Evolutionary conservation across 139 green algal species (phyloP), one percentile per base, ranked within the genome.

Genomic region (Gonium pectorale): DNA sequence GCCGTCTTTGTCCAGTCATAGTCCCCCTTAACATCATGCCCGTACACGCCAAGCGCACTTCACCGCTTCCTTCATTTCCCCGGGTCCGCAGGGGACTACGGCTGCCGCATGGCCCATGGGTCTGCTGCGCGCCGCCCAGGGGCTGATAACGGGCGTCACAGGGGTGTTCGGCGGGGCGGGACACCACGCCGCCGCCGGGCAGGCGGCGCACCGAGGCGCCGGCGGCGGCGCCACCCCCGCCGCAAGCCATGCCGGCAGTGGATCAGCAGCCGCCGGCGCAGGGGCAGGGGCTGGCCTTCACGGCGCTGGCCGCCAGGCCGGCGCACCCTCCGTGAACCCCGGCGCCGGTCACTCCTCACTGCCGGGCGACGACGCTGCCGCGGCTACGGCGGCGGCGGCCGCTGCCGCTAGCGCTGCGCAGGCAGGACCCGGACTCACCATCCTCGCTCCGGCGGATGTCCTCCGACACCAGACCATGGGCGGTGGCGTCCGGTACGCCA

Each of bases 141-240:
- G n/a, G n/a, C 40, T 82, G 5, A 19, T 82, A 41, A 82, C 60
- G 29, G 75, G 75, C 41, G 75, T 82, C 17, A 63, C 75, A n/a
- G 75, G 75, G 5, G 60, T 82, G 29, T 62, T 82, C 59, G 8
- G 6, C 22, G 75, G 73, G 22, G 22, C 7, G 27, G 74, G 59
- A 56, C 2, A 37, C n/a, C 33, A 27, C 5, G 43, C 40, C 37
- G 72, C 51, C 24, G 35, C 29, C 40, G 74, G 40, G 38, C 33
- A 8, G 3, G 29, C 37, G 5, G 68, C 7, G n/a, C n/a, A n/a
- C n/a, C n/a, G n/a, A 2, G 43, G 49, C 49, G 46, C 22, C 40
- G 40, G 38, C 38, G 59, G 41, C 56, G 59, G 27, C 56, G 59
- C 41, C 26, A 26, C n/a, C 17, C 27, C 40, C 49, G 49, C 49